Conservation (phyloP, 164 flowering plant species). For the Annona cherimola region DNA sequence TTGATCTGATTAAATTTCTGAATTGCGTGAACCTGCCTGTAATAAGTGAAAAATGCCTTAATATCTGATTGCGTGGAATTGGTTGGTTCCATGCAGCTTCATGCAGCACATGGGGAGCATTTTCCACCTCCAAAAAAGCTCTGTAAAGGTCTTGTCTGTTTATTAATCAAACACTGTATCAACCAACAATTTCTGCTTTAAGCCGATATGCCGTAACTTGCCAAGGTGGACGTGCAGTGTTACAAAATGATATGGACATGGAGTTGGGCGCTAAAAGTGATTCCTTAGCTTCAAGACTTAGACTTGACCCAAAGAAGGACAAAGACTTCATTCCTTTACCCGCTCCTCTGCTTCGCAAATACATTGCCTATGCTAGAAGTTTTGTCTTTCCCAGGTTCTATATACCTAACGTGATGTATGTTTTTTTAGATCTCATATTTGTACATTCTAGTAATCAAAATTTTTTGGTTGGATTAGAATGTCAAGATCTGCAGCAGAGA, state of each 20-base stretch:
- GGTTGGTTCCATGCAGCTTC: conserved; percentile 61
- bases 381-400: conserved; percentile 79
- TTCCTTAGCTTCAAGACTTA: conserved; percentile 73
- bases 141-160: conserved; percentile 41
- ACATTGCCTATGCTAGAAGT: conserved; percentile 91
- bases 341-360: conserved; percentile 83
- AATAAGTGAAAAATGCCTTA: neutral
- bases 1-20: no score
- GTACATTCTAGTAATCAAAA: neutral
- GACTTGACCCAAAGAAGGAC: conserved; percentile 67
- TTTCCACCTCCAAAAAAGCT: conserved; percentile 51
- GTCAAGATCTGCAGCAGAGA: conserved; percentile 90
- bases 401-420: neutral
- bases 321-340: conserved; percentile 78
- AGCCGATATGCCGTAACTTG: neutral
- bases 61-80: conserved; percentile 3
- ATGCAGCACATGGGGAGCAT: conserved; percentile 59
- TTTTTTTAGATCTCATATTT: neutral
- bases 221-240: conserved; percentile 25
- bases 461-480: conserved; percentile 40
- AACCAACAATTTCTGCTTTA: conserved; percentile 3
- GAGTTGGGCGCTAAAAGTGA: conserved; percentile 34
- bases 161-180: neutral
- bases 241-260: conserved; percentile 25
- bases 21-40: no score